Evolutionary conservation across 2,329 filamentous ascomycete genomes (phyloP).

Genomic region (Colletotrichum acutatum): DNA sequence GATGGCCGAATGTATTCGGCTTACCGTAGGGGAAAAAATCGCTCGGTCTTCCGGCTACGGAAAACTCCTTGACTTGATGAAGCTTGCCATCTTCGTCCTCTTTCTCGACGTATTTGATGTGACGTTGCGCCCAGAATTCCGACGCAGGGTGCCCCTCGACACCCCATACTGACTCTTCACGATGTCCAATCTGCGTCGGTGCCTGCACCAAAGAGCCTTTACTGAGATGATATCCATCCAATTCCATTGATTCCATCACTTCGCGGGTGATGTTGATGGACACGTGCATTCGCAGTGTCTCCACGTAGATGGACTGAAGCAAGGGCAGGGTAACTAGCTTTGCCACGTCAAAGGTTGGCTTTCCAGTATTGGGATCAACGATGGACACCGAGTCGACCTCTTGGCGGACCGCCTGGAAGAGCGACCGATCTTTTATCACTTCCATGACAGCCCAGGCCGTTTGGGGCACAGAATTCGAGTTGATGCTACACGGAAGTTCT

Average conservation of each 20-base stretch:
- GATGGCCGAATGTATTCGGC: neutral
- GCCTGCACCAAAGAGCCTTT: conserved; percentile 38
- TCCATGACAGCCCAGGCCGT: conserved; percentile 43
- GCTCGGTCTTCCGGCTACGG: conserved; percentile 2
- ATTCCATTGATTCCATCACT: conserved; percentile 28
- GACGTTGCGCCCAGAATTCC: conserved; percentile 35
- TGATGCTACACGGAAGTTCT: conserved; percentile 21
- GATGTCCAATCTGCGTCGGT: conserved; percentile 38
- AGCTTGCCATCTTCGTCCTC: neutral
- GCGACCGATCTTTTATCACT: conserved; percentile 38
- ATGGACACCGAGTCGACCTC: conserved; percentile 35
- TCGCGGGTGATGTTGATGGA: conserved; percentile 41
- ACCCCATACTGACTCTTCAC: conserved; percentile 30
- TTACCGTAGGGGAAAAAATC: conserved; percentile 20
- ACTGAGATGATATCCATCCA: conserved; percentile 35
- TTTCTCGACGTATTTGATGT: conserved; percentile 9
- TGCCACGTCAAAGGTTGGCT: conserved; percentile 31
- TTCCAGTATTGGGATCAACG: conserved; percentile 23
- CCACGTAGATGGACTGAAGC: conserved; percentile 41
- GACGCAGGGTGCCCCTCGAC: conserved; percentile 14
- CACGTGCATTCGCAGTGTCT: conserved; percentile 40
- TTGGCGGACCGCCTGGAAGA: conserved; percentile 37
- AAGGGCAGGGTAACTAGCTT: conserved; percentile 38
- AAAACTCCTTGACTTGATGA: neutral
- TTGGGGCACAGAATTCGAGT: conserved; percentile 43